phyloP scores from a whole-genome alignment of 345 rosid genomes.

The Combretum micranthum region DNA sequence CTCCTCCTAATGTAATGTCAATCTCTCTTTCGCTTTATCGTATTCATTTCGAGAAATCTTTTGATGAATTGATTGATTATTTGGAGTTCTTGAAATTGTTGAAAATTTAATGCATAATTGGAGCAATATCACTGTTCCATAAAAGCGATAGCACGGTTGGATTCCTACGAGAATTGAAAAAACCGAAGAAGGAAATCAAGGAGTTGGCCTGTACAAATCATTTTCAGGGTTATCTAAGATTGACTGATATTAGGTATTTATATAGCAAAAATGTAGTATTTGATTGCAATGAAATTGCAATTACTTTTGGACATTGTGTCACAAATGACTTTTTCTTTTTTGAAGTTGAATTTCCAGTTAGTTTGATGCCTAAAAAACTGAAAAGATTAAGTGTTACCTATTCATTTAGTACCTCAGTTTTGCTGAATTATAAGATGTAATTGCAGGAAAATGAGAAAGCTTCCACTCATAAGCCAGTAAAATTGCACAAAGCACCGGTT shows the following conservation, averaged over 20 bases:
- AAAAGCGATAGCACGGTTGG: background rate
- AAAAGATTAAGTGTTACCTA: background rate
- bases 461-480: conserved; percentile 6
- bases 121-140: no score
- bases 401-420: background rate
- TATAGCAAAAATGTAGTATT: no score
- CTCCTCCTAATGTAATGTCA: conserved; percentile 18
- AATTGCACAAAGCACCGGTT: conserved; percentile 15
- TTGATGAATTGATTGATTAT: background rate
- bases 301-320: no score
- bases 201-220: no score
- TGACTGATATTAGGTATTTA: no score
- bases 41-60: background rate
- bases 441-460: conserved; percentile 13
- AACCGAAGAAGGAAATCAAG: no score
- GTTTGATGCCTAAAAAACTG: background rate
- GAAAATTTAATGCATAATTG: background rate
- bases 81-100: background rate
- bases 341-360: background rate
- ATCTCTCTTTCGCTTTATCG: background rate
- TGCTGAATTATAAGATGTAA: background rate
- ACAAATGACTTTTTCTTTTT: no score
- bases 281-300: no score
- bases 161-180: background rate
- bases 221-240: no score